Conservation (phyloP, 257 asterid genomes). For the Orobanche coerulescens region DNA sequence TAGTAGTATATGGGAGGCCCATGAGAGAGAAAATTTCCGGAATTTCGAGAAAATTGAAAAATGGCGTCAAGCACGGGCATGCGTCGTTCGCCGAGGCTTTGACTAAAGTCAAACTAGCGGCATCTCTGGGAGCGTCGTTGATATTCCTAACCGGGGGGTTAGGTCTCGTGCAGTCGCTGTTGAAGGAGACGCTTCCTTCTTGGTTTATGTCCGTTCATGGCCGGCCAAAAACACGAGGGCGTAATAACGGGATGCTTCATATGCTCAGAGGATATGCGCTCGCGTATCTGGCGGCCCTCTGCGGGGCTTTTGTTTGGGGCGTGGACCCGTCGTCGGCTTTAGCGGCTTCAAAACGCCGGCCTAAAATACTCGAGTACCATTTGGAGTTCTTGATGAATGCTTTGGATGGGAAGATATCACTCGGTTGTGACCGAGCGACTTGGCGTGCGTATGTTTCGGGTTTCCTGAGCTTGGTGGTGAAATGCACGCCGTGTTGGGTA, state of each 20-base stretch:
- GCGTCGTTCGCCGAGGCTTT: constrained; percentile 62
- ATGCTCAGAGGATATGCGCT: constrained; percentile 74
- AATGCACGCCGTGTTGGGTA: constrained; percentile 69
- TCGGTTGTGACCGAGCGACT: constrained; percentile 75
- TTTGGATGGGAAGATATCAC: constrained; percentile 63
- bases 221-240: constrained; percentile 32
- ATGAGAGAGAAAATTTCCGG: neutral
- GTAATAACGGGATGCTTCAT: constrained; percentile 36
- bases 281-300: constrained; percentile 60
- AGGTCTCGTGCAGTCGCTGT: constrained; percentile 66
- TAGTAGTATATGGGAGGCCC: constrained; percentile 18
- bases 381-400: constrained; percentile 75
- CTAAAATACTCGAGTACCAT: constrained; percentile 57
- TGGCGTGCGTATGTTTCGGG: constrained; percentile 88
- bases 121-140: constrained; percentile 77
- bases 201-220: constrained; percentile 76
- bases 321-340: constrained; percentile 52
- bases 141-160: constrained; percentile 76
- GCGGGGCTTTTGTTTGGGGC: constrained; percentile 79
- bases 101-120: constrained; percentile 76
- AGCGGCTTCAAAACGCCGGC: constrained; percentile 61
- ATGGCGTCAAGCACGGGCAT: too few species aligned
- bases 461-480: constrained; percentile 68
- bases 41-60: constrained; percentile 28
- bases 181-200: constrained; percentile 84